phyloP scores from a whole-genome alignment of 2,329 filamentous ascomycete genomes.

The Trichoderma sp. region DNA sequence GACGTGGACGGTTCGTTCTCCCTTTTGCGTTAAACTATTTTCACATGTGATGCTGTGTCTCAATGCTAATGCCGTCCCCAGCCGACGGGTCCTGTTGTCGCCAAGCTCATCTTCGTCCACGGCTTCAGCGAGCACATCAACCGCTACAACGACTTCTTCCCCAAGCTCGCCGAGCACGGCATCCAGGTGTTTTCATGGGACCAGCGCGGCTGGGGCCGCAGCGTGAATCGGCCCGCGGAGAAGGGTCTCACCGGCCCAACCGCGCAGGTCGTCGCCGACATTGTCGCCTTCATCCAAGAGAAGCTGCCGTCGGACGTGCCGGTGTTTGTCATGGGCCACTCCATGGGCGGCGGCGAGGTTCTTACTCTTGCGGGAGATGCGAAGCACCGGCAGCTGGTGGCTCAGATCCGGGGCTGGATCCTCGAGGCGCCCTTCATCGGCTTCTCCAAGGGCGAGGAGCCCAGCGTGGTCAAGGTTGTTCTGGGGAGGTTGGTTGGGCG shows the following conservation, averaged over 20 bases:
- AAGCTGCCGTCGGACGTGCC: conserved; percentile 57
- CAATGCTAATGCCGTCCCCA: conserved; percentile 29
- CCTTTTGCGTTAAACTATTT: neutral
- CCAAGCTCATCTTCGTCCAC: conserved; percentile 79
- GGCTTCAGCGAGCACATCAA: conserved; percentile 86
- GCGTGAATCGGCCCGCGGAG: conserved; percentile 59
- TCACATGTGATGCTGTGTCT: neutral
- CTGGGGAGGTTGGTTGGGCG: conserved; percentile 66
- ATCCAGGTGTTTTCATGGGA: conserved; percentile 79
- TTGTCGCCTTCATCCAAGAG: conserved; percentile 69
- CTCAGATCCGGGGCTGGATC: conserved; percentile 68
- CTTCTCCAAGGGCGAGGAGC: conserved; percentile 64
- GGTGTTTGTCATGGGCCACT: conserved; percentile 84
- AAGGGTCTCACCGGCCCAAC: conserved; percentile 75
- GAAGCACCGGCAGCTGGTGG: conserved; percentile 52
- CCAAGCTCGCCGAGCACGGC: conserved; percentile 63
- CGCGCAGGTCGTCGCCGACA: conserved; percentile 68
- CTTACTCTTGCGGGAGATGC: conserved; percentile 58
- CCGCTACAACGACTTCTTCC: conserved; percentile 73
- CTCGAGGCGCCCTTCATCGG: conserved; percentile 77
- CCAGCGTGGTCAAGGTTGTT: conserved; percentile 60
- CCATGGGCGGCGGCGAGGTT: conserved; percentile 82
- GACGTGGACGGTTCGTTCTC: conserved; percentile 54
- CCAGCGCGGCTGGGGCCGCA: conserved; percentile 85
- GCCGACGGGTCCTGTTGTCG: conserved; percentile 58